Conservation (phyloP, 139 green algal genomes). For the Chlorella sp. region DNA sequence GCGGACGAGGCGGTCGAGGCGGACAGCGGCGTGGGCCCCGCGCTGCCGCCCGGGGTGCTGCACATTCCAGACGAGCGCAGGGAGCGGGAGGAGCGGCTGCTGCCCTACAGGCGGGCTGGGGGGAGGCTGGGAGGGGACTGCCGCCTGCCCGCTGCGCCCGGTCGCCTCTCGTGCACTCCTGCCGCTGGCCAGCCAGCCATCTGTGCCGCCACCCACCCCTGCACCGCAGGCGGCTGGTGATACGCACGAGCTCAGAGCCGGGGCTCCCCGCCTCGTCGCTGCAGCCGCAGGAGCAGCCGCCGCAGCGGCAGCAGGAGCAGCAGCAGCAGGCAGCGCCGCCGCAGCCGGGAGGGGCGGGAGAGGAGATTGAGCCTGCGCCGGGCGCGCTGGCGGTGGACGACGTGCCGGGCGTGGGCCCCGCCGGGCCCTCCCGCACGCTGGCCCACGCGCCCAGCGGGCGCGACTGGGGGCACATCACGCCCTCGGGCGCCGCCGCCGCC, state of each 20-base stretch:
- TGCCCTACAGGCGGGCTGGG: slow-evolving; percentile 8
- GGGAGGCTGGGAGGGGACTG: neutral
- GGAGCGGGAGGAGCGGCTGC: slow-evolving; percentile 21
- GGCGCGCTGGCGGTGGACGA: neutral
- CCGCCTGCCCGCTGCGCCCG: too few relatives aligned
- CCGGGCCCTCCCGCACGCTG: slow-evolving; percentile 1
- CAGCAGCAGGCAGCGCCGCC: neutral
- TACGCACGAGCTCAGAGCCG: slow-evolving; percentile 23
- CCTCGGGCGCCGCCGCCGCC: slow-evolving; percentile 1
- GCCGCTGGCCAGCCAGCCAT: too few relatives aligned
- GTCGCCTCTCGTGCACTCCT: too few relatives aligned
- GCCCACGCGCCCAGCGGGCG: neutral
- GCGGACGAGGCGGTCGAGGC: neutral
- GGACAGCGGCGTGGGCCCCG: neutral
- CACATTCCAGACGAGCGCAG: slow-evolving; percentile 14
- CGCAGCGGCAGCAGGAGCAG: neutral
- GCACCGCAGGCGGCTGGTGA: slow-evolving; percentile 17
- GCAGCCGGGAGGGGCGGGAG: neutral
- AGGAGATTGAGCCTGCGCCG: neutral
- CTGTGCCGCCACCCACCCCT: neutral
- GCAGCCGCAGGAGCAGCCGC: neutral
- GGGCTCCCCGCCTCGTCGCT: neutral
- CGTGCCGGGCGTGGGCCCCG: neutral
- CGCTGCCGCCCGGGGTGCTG: slow-evolving; percentile 9
- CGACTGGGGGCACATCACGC: slow-evolving; percentile 40